Evolutionary conservation across 1,139 yeast species (phyloP).

Genomic region (Komagataea norvegica): DNA sequence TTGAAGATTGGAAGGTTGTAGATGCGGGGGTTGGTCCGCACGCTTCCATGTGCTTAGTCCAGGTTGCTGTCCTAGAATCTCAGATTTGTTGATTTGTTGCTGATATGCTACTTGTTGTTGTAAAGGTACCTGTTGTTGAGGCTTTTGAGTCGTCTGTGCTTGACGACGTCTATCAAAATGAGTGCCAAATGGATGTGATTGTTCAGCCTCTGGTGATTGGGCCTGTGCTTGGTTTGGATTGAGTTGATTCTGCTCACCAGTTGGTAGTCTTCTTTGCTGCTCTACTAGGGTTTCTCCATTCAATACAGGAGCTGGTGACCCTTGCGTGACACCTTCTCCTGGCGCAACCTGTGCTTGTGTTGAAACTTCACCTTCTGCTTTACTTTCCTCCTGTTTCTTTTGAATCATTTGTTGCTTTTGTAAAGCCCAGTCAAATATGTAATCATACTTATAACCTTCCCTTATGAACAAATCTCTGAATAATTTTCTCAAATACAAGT

Average conservation of each 20-base stretch:
- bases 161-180: too few relatives aligned
- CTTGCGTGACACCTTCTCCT: slow-evolving; percentile 11
- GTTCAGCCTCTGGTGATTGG: too few relatives aligned
- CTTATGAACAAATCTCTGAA: slow-evolving; percentile 86
- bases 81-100: too few relatives aligned
- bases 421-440: slow-evolving; percentile 95
- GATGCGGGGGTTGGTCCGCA: neutral
- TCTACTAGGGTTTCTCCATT: slow-evolving; percentile 7
- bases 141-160: too few relatives aligned
- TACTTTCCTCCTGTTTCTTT: slow-evolving; percentile 34
- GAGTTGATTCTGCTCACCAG: too few relatives aligned
- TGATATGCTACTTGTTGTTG: too few relatives aligned
- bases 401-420: slow-evolving; percentile 68
- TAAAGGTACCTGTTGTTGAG: too few relatives aligned
- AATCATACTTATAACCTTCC: slow-evolving; percentile 89
- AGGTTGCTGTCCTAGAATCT: too few relatives aligned
- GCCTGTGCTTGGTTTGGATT: too few relatives aligned
- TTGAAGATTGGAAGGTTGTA: neutral
- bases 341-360: slow-evolving; percentile 10
- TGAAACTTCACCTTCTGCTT: slow-evolving; percentile 14
- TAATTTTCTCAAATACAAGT: slow-evolving; percentile 79
- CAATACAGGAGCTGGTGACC: slow-evolving; percentile 7
- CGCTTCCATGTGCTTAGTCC: too few relatives aligned
- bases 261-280: neutral
- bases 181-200: too few relatives aligned